A percentile compares a stretch with the other conserved stretches of the same genome.
Conservation (phyloP, 2,329 filamentous ascomycete genomes). For the Colletotrichum paranaense region DNA sequence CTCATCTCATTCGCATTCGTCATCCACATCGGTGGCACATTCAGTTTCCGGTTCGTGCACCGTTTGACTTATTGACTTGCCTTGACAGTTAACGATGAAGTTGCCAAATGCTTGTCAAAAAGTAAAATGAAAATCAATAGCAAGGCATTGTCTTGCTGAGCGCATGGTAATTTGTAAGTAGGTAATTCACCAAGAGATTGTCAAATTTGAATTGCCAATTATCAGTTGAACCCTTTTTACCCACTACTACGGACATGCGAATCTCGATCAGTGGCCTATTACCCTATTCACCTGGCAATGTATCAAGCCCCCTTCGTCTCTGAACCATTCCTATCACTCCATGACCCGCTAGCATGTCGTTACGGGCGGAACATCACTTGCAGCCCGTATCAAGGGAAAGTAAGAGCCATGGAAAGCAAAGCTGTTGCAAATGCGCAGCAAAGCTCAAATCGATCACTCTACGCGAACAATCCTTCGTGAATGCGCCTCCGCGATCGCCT, state of each 20-base stretch:
- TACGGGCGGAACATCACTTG: too few species aligned
- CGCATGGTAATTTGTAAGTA: not conserved
- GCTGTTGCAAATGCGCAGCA: not conserved
- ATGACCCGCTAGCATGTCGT: too few species aligned
- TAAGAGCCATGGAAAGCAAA: not conserved
- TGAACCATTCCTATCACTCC: too few species aligned
- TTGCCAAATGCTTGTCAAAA: not conserved
- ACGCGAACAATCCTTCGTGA: too few species aligned
- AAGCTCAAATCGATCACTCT: not conserved
- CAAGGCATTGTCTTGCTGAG: not conserved
- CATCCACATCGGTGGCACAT: slow-evolving; percentile 1
- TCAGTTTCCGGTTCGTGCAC: not conserved
- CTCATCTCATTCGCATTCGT: slow-evolving; percentile 18
- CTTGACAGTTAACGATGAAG: not conserved
- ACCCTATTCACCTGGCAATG: not conserved
- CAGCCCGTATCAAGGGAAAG: not conserved
- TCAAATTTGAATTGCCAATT: not conserved
- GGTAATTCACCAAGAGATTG: not conserved
- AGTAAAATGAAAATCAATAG: not conserved
- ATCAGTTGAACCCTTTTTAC: not conserved
- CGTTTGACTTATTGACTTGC: not conserved
- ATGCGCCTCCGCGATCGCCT: not conserved
- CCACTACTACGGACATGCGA: not conserved
- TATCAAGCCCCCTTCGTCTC: too few species aligned
- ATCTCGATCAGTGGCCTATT: not conserved